phyloP scores from a whole-genome alignment of 768 basidiomycete species.

The Polyporus arcularius region DNA sequence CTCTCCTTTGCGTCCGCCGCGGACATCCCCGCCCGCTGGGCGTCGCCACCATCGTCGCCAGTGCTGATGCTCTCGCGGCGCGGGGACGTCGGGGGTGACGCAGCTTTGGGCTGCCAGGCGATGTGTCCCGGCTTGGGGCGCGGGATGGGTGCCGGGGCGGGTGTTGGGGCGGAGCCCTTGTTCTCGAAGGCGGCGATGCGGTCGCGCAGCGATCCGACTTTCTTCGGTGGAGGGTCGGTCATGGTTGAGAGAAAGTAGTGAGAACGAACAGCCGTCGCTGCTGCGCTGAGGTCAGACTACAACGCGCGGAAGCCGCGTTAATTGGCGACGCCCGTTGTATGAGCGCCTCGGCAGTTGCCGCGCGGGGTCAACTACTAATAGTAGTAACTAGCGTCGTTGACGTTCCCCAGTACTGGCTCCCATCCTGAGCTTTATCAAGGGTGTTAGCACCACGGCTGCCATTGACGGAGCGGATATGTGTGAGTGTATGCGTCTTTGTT shows the following conservation, averaged over 20 bases:
- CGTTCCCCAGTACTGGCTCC: too few species aligned
- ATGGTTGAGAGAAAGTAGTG: conserved; percentile 13
- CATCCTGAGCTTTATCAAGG: conserved; percentile 81
- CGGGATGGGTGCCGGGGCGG: conserved; percentile 42
- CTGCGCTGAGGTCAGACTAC: neutral
- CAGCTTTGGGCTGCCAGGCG: conserved; percentile 70
- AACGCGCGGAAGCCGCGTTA: neutral
- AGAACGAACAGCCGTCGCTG: neutral
- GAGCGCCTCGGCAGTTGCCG: neutral
- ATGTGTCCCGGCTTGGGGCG: conserved; percentile 66
- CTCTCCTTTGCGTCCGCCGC: conserved; percentile 88
- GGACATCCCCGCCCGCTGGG: conserved; percentile 56
- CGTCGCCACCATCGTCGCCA: conserved; percentile 22
- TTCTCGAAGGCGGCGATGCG: conserved; percentile 87
- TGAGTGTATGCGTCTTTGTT: conserved; percentile 38
- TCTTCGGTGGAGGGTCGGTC: conserved; percentile 31
- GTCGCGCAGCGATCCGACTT: conserved; percentile 73
- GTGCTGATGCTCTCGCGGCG: conserved; percentile 17
- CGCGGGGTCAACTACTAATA: too few species aligned
- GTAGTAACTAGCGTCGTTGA: too few species aligned
- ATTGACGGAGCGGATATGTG: conserved; percentile 95
- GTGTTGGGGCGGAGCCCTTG: conserved; percentile 42
- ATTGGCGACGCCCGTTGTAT: neutral
- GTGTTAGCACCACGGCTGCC: conserved; percentile 86
- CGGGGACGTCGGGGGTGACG: conserved; percentile 46